Base-by-base conservation (phyloP, 2,329 filamentous ascomycete species). In the Pestalotiopsis sp. region DNA sequence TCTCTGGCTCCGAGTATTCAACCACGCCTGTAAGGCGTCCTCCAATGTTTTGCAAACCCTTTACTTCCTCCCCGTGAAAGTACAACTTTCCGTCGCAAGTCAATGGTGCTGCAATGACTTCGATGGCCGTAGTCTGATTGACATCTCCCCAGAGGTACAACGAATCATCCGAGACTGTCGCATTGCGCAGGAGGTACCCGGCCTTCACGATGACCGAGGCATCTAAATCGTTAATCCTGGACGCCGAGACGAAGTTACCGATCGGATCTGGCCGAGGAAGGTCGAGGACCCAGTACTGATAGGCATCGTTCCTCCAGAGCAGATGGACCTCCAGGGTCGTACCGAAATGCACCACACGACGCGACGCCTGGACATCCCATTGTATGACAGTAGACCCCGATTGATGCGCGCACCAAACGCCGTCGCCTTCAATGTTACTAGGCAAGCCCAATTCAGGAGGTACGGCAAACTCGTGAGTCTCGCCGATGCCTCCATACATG, bases 381-480 rank as follows among this genome's bases (percentile, higher is more conserved):
- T 52, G 45, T 9, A 52, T n/a, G 17, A 52, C 45, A 3, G 5
- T n/a, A 52, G 45, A 52, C 17, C 45, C 45, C 3, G 45, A 52
- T n/a, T n/a, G 4, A 4, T 52, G 45, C 17, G 45, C 17, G 20
- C 3, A 52, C 93, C 17, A 13, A 20, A 52, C 17, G 9, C 45
- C 45, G 17, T 52, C 45, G 17, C 45, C 45, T n/a, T 52, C 2
- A 93, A 80, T 0, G 92, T 90, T 78, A 92, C 3, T n/a, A n/a
- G 45, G 45, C 13, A 52, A 9, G 57, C 57, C 31, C 25, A n/a
- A 27, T 6, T 25, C 17, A 3, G 31, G 25, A 23, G 31, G 4
- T n/a, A 63, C 27, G 12, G 60, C 60, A 12, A 63, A 20, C 38
- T 63, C 60, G 38, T 63, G 60, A 7, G 27, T 38, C 23, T 63